Evolutionary conservation across 2,329 filamentous ascomycete species (phyloP).

Genomic region (Falciphora oryzae): DNA sequence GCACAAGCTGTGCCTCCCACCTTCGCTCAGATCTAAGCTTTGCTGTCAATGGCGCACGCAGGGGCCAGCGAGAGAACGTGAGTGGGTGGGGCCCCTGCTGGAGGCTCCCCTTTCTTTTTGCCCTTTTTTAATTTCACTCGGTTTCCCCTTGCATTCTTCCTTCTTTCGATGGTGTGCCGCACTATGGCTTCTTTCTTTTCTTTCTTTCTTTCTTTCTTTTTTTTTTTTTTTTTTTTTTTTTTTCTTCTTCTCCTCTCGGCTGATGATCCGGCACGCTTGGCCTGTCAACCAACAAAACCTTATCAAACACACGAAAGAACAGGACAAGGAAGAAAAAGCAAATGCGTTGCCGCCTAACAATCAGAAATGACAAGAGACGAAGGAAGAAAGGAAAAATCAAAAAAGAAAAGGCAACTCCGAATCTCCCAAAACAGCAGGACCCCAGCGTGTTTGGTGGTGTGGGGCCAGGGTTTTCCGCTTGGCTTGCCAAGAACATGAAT

Average conservation of each 20-base stretch:
- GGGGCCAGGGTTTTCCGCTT: too few species aligned
- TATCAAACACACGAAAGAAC: too few species aligned
- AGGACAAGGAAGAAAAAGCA: background rate
- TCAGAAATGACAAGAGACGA: background rate
- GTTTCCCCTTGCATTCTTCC: background rate
- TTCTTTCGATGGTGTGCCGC: background rate
- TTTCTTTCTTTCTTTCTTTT: background rate
- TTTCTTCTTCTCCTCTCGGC: background rate
- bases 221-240: too few species aligned
- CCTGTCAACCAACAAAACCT: background rate
- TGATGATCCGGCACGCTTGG: background rate
- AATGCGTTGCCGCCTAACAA: background rate
- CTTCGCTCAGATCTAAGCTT: background rate
- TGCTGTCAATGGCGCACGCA: background rate
- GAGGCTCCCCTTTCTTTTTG: background rate
- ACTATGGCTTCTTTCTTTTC: too few species aligned
- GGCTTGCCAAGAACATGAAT: too few species aligned
- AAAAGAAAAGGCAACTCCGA: background rate
- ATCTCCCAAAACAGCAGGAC: background rate
- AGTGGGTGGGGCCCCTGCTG: too few species aligned
- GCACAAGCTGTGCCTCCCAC: background rate
- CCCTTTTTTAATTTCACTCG: background rate
- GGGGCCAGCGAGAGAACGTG: too few species aligned
- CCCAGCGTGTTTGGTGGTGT: too few species aligned
- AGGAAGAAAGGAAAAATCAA: too few species aligned